Conservation (phyloP, 805 yeast species). For the Saccharomycopsis schoenii region DNA sequence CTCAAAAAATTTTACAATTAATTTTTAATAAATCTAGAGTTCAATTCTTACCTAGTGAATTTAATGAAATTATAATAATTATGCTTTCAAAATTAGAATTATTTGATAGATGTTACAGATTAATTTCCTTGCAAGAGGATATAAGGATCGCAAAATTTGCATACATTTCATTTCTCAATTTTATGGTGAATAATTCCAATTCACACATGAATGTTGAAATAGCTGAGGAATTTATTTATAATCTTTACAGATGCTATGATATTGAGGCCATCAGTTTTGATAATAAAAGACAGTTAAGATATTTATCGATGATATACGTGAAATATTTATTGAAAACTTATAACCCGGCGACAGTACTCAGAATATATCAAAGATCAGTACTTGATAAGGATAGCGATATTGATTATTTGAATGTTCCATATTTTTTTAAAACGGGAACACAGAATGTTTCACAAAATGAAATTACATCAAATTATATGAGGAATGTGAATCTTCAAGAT, state of each 20-base stretch:
- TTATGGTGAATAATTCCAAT: background rate
- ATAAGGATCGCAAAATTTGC: background rate
- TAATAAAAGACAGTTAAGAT: constrained; percentile 3
- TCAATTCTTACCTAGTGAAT: constrained; percentile 7
- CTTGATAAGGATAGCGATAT: constrained; percentile 5
- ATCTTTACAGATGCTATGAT: constrained; percentile 8
- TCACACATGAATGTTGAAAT: constrained; percentile 1
- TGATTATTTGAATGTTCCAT: constrained; percentile 6
- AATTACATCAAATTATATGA: background rate
- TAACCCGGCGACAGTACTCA: background rate
- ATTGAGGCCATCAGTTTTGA: background rate
- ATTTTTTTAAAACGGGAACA: constrained; percentile 3
- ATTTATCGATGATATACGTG: constrained; percentile 14
- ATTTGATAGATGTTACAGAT: constrained; percentile 1
- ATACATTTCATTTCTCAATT: constrained; percentile 1
- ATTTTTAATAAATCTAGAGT: constrained; percentile 1
- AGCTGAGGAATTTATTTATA: constrained; percentile 1
- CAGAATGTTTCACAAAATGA: background rate
- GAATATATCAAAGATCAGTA: constrained; percentile 7
- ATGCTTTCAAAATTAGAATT: constrained; percentile 8
- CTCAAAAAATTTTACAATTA: constrained; percentile 1
- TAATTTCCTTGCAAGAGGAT: constrained; percentile 4
- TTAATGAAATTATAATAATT: constrained; percentile 3
- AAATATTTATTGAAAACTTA: constrained; percentile 5
- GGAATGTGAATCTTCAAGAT: background rate